phyloP scores from a whole-genome alignment of 345 rosid genomes.

The Citrus inodora region DNA sequence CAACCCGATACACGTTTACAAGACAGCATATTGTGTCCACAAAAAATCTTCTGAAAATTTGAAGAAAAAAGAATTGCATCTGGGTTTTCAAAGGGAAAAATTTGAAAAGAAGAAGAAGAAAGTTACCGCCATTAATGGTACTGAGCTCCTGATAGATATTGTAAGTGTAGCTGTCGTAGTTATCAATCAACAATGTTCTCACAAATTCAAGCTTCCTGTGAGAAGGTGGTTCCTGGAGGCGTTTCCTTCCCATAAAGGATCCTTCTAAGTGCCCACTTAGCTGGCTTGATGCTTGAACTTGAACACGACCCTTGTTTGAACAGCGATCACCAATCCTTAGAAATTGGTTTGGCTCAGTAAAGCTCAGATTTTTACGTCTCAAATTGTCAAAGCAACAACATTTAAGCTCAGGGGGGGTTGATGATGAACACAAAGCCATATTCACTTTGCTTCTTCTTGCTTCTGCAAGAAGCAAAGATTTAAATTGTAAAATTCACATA shows the following conservation, averaged over 20 bases:
- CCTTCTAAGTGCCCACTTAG: conserved; percentile 51
- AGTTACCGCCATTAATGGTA: conserved; percentile 79
- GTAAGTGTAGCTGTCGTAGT: conserved; percentile 93
- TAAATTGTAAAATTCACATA: not conserved
- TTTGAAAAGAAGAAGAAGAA: not conserved
- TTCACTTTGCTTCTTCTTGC: conserved; percentile 25
- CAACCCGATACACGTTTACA: no score
- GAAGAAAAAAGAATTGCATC: no score
- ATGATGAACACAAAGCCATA: conserved; percentile 37
- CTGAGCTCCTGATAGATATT: conserved; percentile 85
- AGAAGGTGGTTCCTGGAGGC: conserved; percentile 28
- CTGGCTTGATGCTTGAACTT: conserved; percentile 32
- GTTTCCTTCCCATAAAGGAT: conserved; percentile 39
- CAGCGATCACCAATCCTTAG: conserved; percentile 22
- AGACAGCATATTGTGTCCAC: no score
- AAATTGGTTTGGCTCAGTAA: conserved; percentile 27
- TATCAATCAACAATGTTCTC: conserved; percentile 88
- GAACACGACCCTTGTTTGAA: conserved; percentile 20
- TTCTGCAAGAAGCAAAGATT: not conserved
- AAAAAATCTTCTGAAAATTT: no score
- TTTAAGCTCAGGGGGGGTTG: conserved; percentile 29
- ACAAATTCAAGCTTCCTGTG: conserved; percentile 52
- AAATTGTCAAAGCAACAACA: conserved; percentile 34
- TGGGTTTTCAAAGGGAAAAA: not conserved
- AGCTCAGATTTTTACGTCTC: conserved; percentile 19